Conservation (phyloP, 2,329 filamentous ascomycete genomes). For the Colletotrichum paranaense region DNA sequence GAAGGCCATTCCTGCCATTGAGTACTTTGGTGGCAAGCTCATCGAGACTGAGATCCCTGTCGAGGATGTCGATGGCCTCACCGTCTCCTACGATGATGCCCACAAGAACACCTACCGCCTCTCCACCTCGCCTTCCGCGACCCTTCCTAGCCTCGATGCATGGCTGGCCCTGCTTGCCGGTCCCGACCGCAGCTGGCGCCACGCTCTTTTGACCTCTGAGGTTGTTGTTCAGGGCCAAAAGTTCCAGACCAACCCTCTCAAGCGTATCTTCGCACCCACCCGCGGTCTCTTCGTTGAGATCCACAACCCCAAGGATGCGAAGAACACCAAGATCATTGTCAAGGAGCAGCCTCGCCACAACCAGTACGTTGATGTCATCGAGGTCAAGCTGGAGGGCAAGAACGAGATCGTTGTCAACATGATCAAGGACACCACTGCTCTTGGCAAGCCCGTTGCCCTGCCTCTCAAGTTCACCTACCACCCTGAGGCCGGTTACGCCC, state of each 20-base stretch:
- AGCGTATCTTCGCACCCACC: constrained; percentile 87
- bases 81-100: constrained; percentile 81
- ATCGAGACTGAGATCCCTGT: constrained; percentile 77
- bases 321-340: constrained; percentile 86
- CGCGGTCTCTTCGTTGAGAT: constrained; percentile 93
- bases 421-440: constrained; percentile 91
- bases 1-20: constrained; percentile 81
- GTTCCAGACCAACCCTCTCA: constrained; percentile 97
- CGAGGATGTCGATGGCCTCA: constrained; percentile 84
- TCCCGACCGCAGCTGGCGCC: constrained; percentile 87
- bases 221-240: constrained; percentile 95
- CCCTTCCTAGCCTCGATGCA: constrained; percentile 81
- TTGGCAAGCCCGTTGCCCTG: constrained; percentile 84
- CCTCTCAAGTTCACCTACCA: constrained; percentile 92
- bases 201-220: constrained; percentile 93
- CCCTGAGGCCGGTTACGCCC: constrained; percentile 96
- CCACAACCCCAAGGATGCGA: constrained; percentile 80
- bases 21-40: constrained; percentile 95
- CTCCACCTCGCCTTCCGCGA: constrained; percentile 77
- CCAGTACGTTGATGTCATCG: constrained; percentile 88
- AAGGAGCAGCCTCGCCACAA: constrained; percentile 88
- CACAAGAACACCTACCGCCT: constrained; percentile 87
- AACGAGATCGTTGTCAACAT: constrained; percentile 89
- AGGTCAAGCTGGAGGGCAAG: constrained; percentile 79
- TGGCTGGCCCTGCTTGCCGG: constrained; percentile 94